Conservation (phyloP, 306 rosid genomes). For the Hippophae gyantsensis region DNA sequence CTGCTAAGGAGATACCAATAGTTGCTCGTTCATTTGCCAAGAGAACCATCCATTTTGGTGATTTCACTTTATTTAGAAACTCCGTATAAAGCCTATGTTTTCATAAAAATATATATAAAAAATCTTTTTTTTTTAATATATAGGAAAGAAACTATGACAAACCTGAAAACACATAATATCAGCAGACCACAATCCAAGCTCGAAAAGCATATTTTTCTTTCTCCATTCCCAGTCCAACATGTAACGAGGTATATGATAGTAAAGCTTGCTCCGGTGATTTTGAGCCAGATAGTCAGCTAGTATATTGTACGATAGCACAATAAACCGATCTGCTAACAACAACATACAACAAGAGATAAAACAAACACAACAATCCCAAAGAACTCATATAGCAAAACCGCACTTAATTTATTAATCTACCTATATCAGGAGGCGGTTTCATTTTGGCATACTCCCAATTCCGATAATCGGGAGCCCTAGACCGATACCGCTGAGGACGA, state of each 20-base stretch:
- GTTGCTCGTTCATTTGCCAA: not conserved
- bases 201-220: conserved; percentile 52
- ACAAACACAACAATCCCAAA: not conserved
- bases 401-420: conserved; percentile 25
- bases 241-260: conserved; percentile 56
- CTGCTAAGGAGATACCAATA: not conserved
- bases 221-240: conserved; percentile 84
- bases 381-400: not conserved
- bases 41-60: no score
- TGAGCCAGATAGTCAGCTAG: conserved; percentile 80
- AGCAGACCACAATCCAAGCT: conserved; percentile 81
- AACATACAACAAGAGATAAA: conserved; percentile 3
- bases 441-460: conserved; percentile 59
- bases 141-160: conserved; percentile 7
- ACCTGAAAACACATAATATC: conserved; percentile 97
- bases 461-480: conserved; percentile 43
- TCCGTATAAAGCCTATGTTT: no score
- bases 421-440: conserved; percentile 34
- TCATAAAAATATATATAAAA: not conserved
- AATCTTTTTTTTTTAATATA: not conserved
- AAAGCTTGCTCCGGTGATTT: conserved; percentile 57
- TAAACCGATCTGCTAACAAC: conserved; percentile 54
- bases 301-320: conserved; percentile 73
- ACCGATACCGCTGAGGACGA: conserved; percentile 12
- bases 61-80: no score